Conservation (phyloP, 2,329 filamentous ascomycete genomes). For the Penicillium oxalicum region DNA sequence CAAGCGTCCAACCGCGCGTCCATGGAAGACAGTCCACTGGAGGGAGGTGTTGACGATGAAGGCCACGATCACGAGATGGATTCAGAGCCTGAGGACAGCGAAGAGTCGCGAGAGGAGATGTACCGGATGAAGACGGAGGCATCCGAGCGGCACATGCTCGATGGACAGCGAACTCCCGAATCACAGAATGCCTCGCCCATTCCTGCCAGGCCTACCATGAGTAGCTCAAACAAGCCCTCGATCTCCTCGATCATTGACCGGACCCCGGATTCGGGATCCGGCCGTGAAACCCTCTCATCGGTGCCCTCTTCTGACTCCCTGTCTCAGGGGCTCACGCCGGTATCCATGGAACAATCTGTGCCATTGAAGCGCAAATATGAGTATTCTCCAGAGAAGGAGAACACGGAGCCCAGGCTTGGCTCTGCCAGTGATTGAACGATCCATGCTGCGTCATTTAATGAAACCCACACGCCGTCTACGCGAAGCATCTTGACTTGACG, state of each 20-base stretch:
- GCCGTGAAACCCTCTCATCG: constrained; percentile 19
- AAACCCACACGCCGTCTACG: constrained; percentile 6
- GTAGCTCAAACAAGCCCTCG: constrained; percentile 33
- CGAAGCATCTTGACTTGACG: background rate
- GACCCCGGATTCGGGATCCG: constrained; percentile 20
- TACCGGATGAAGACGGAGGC: constrained; percentile 28
- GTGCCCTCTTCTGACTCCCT: constrained; percentile 19
- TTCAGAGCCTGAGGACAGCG: constrained; percentile 24
- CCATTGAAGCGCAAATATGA: constrained; percentile 21
- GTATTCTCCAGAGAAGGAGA: constrained; percentile 22
- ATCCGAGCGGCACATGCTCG: constrained; percentile 19
- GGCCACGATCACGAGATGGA: constrained; percentile 30
- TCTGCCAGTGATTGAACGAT: constrained; percentile 15
- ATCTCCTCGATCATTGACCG: constrained; percentile 38
- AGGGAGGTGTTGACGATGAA: constrained; percentile 25
- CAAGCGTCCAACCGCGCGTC: constrained; percentile 28
- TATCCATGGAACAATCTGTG: constrained; percentile 13
- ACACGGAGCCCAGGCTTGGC: constrained; percentile 20
- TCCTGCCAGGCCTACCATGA: constrained; percentile 14
- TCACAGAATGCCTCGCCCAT: constrained; percentile 10
- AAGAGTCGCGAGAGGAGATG: constrained; percentile 19
- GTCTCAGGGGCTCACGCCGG: constrained; percentile 13
- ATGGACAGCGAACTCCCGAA: constrained; percentile 8
- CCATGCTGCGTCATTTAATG: background rate
- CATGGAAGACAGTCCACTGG: constrained; percentile 32